Base-by-base conservation (phyloP, 1,139 yeast genomes). In the Yamadazyma sp. region DNA sequence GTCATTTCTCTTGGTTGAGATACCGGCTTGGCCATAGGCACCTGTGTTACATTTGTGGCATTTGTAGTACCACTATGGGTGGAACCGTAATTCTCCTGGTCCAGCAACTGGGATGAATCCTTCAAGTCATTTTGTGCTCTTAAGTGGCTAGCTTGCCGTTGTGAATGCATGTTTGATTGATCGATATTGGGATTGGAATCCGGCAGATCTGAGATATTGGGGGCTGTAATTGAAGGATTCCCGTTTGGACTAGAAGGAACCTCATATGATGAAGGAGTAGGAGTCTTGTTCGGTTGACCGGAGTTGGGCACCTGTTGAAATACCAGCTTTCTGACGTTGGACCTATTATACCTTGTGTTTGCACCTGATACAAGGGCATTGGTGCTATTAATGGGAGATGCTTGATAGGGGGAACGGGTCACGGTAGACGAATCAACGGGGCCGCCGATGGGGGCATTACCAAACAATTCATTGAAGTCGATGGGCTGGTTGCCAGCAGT, bases 181-280 rank as follows among this genome's bases (percentile, higher is more conserved):
- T 31, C 38, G 14, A 31, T 23, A 3, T 15, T 28, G 10, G 27
- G 31, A 24, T 20, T 31, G 7, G 70, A 64, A 33, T 67, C 75
- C 1, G 73, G 64, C 71, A 65, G 72, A 47, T 69, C 74, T 6
- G 70, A 64, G 33, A 63, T 58, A 46, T 66, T 65, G 38, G 61
- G 68, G 11, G 50, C 59, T 6, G 63, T 52, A 12, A 58, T 48
- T n/a, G 56, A 61, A 3, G 41, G 43, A 42, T 61, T 61, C 22
- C 56, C 56, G 37, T 56, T 63, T 11, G 76, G 76, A 43, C 70
- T 63, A 15, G 67, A 60, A 3, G 76, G 76, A 10, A 70, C 62
- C 25, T 70, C 76, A 50, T 66, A 69, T 11, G 68, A 52, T 12
- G 73, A 62, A 13, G 73, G 73, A 0, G 75, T 65, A 2, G 76